A percentile compares a stretch with the other conserved stretches of the same genome.
Conservation (phyloP, 371 early-diverging fungal species). For the Mucor ambiguus region DNA sequence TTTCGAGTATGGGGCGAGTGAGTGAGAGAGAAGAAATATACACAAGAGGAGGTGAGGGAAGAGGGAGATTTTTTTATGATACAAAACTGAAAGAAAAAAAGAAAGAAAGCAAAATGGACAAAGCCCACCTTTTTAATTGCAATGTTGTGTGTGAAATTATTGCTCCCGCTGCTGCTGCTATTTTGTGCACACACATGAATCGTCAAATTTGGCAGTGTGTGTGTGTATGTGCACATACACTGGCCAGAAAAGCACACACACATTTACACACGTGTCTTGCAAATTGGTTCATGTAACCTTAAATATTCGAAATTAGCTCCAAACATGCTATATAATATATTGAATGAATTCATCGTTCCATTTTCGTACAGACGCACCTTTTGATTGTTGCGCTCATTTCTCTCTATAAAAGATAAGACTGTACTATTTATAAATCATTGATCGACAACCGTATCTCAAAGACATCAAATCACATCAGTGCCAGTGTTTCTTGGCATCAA, state of each 20-base stretch:
- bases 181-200: slow-evolving; percentile 2
- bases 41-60: not conserved
- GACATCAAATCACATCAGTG: too few relatives aligned
- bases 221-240: not conserved
- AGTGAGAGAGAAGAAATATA: not conserved
- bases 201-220: not conserved
- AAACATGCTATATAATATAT: not conserved
- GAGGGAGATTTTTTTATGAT: not conserved
- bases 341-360: not conserved
- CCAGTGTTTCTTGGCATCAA: too few relatives aligned
- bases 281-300: not conserved
- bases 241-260: not conserved
- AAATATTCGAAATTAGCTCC: not conserved
- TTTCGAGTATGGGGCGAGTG: not conserved
- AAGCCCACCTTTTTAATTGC: not conserved
- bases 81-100: not conserved
- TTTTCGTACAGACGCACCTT: not conserved
- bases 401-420: too few relatives aligned
- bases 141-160: not conserved
- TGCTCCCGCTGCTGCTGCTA: not conserved
- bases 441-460: too few relatives aligned
- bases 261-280: not conserved
- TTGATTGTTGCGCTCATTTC: not conserved
- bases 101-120: not conserved
- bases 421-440: too few relatives aligned